Evolutionary conservation across 2,329 filamentous ascomycete genomes (phyloP).

Genomic region (Cytospora paraplurivora): DNA sequence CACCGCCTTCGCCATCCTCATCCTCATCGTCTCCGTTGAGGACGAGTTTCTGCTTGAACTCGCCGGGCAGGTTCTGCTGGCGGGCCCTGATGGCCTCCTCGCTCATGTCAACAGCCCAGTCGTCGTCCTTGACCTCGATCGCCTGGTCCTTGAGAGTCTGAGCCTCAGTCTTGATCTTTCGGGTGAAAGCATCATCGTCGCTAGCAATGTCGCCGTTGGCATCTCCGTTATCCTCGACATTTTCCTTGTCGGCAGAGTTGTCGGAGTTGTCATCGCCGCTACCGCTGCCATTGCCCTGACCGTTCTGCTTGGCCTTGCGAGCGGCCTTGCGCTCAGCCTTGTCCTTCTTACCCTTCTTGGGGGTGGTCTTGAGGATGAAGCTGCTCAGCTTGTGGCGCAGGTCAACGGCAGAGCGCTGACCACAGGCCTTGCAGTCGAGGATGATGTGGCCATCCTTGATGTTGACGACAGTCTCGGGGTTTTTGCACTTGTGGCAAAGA

Average conservation of each 20-base stretch:
- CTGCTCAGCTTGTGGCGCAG: slow-evolving; percentile 92
- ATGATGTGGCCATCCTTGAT: slow-evolving; percentile 92
- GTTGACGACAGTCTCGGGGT: slow-evolving; percentile 93
- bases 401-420: slow-evolving; percentile 89
- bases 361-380: slow-evolving; percentile 88
- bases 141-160: slow-evolving; percentile 49
- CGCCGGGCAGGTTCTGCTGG: slow-evolving; percentile 87
- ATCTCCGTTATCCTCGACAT: slow-evolving; percentile 52
- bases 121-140: slow-evolving; percentile 71
- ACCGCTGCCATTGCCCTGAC: slow-evolving; percentile 57
- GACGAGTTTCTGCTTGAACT: slow-evolving; percentile 90
- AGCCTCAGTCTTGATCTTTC: slow-evolving; percentile 70
- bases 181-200: slow-evolving; percentile 78
- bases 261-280: slow-evolving; percentile 60
- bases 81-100: slow-evolving; percentile 94
- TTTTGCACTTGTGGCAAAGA: slow-evolving; percentile 99
- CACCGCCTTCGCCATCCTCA: slow-evolving; percentile 75
- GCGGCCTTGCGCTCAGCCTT: slow-evolving; percentile 91
- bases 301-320: slow-evolving; percentile 82
- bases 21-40: slow-evolving; percentile 77
- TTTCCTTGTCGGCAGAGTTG: slow-evolving; percentile 49
- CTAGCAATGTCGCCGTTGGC: slow-evolving; percentile 70
- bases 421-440: slow-evolving; percentile 98
- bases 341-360: slow-evolving; percentile 95
- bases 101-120: slow-evolving; percentile 97